Percentiles rank a stretch among this genome's conserved stretches.
phyloP scores from a whole-genome alignment of 108 stramenopile species.

The Cyclostephanos tholiformis region DNA sequence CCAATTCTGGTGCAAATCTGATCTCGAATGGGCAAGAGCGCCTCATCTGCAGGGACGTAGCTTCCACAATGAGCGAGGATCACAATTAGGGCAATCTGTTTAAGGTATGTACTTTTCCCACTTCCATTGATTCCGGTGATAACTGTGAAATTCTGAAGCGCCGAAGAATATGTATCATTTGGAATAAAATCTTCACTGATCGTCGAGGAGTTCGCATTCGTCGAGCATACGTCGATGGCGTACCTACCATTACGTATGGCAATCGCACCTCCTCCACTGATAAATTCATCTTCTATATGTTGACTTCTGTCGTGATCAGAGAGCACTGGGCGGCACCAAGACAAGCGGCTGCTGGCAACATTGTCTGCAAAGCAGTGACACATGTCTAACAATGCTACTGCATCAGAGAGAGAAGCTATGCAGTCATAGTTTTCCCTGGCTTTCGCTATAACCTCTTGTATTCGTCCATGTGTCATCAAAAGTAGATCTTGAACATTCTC shows the following conservation, averaged over 20 bases:
- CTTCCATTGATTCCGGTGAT: slow-evolving; percentile 85
- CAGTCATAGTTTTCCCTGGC: slow-evolving; percentile 81
- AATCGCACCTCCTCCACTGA: slow-evolving; percentile 49
- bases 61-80: slow-evolving; percentile 94
- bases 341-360: slow-evolving; percentile 69
- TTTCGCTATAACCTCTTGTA: slow-evolving; percentile 82
- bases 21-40: slow-evolving; percentile 77
- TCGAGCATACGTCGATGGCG: slow-evolving; percentile 61
- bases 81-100: slow-evolving; percentile 88
- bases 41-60: slow-evolving; percentile 92
- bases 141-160: slow-evolving; percentile 68
- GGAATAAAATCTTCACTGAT: slow-evolving; percentile 58
- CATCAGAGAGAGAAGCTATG: slow-evolving; percentile 81
- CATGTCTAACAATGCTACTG: slow-evolving; percentile 86
- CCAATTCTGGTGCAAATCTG: slow-evolving; percentile 88
- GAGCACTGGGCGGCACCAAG: slow-evolving; percentile 82
- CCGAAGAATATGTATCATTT: slow-evolving; percentile 78
- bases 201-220: slow-evolving; percentile 14
- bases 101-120: slow-evolving; percentile 89
- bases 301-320: slow-evolving; percentile 31
- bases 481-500: slow-evolving; percentile 89
- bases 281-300: slow-evolving; percentile 22
- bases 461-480: slow-evolving; percentile 77
- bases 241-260: slow-evolving; percentile 84
- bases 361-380: slow-evolving; percentile 89